Evolutionary conservation across 495 filamentous ascomycete genomes (phyloP).

Genomic region (Aspergillus bertholletiae): DNA sequence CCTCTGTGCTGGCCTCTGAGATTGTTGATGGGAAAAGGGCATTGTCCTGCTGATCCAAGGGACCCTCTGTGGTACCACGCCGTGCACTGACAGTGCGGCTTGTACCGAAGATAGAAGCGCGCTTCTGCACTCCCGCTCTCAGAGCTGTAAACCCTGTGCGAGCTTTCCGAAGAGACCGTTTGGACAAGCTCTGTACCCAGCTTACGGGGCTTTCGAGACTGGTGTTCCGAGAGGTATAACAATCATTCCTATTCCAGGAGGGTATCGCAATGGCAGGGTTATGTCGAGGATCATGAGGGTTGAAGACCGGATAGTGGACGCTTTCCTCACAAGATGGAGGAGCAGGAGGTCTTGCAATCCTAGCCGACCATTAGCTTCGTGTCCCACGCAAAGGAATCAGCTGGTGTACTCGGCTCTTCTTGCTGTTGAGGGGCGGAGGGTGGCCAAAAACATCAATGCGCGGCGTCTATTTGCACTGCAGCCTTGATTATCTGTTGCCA

Average conservation of each 20-base stretch:
- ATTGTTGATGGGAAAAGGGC: conserved; percentile 14
- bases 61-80: not conserved
- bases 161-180: conserved; percentile 30
- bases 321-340: conserved; percentile 28
- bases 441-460: conserved; percentile 15
- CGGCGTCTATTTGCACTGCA: conserved; percentile 5
- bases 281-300: conserved; percentile 33
- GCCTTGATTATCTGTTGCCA: conserved; percentile 8
- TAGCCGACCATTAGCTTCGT: not conserved
- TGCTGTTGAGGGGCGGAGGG: conserved; percentile 14
- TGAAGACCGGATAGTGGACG: conserved; percentile 34
- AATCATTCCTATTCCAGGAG: conserved; percentile 8
- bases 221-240: conserved; percentile 9
- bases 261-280: conserved; percentile 18
- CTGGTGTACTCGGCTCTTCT: conserved; percentile 23
- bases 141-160: conserved; percentile 31
- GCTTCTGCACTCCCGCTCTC: conserved; percentile 23
- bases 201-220: conserved; percentile 13
- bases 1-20: conserved; percentile 29
- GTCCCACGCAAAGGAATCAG: not conserved
- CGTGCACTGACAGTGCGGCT: not conserved
- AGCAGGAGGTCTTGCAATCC: conserved; percentile 7
- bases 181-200: conserved; percentile 28
- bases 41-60: conserved; percentile 9
- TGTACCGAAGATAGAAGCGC: conserved; percentile 5